These are phyloP conservation scores for Penicillium mononematosum DNA, from an alignment of 495 filamentous ascomycete species.

Conservation along the genomic window DNA sequence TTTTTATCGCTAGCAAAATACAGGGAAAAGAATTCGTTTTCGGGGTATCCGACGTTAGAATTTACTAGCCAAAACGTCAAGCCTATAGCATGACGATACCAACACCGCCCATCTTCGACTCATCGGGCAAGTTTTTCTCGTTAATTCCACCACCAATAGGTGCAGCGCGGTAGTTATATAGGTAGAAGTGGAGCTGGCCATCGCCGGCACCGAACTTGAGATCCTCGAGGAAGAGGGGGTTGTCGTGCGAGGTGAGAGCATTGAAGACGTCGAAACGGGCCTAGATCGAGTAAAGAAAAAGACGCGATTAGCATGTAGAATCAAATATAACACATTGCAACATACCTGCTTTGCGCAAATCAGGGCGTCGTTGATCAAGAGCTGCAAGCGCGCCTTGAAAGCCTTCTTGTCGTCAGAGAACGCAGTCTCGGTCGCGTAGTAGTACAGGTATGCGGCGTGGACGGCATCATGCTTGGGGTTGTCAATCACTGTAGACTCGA, in stretches of 20 bases:
- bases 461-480: conserved; percentile 72
- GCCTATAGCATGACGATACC: conserved; percentile 80
- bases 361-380: conserved; percentile 78
- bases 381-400: conserved; percentile 70
- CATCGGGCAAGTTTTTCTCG: conserved; percentile 69
- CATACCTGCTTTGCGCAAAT: conserved; percentile 77
- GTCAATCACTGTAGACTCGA: conserved; percentile 88
- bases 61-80: conserved; percentile 10
- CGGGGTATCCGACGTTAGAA: conserved; percentile 17
- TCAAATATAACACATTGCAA: not conserved
- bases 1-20: conserved; percentile 9
- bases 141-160: conserved; percentile 82
- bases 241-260: conserved; percentile 87
- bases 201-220: conserved; percentile 94
- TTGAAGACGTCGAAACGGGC: conserved; percentile 95
- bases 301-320: not conserved
- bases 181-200: conserved; percentile 90
- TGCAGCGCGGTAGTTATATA: conserved; percentile 91
- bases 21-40: conserved; percentile 16
- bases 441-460: conserved; percentile 90
- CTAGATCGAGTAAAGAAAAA: conserved; percentile 28
- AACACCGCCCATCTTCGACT: conserved; percentile 74
- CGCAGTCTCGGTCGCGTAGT: conserved; percentile 86
- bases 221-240: conserved; percentile 84
- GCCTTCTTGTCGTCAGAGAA: conserved; percentile 58